Conservation (phyloP, 164 flowering plant species). For the Magnolia officinalis region DNA sequence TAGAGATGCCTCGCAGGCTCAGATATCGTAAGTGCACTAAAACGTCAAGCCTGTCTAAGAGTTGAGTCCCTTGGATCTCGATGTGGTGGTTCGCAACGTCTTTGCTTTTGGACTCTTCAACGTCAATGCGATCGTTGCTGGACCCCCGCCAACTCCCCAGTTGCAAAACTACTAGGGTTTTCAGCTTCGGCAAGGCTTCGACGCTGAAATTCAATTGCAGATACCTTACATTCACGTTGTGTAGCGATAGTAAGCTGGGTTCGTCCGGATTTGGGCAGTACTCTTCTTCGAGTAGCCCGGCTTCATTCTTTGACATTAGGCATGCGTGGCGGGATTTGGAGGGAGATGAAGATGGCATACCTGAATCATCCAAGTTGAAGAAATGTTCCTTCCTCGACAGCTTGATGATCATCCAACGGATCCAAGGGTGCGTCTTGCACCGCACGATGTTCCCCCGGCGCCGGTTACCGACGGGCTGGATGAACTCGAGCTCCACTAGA, state of each 20-base stretch:
- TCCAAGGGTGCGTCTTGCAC: constrained; percentile 28
- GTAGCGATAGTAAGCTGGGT: background rate
- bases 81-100: constrained; percentile 20
- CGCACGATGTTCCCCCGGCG: background rate
- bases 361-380: constrained; percentile 17
- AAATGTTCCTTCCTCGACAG: constrained; percentile 12
- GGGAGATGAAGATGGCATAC: background rate
- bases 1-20: constrained; percentile 46
- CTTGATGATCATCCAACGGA: constrained; percentile 17
- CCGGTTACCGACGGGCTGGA: constrained; percentile 23
- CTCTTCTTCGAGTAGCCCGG: background rate
- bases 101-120: background rate
- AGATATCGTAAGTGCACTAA: constrained; percentile 23
- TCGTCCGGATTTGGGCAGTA: background rate
- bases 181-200: constrained; percentile 20
- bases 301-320: background rate
- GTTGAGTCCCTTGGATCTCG: constrained; percentile 28
- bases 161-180: constrained; percentile 24
- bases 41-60: constrained; percentile 12
- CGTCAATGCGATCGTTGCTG: constrained; percentile 29
- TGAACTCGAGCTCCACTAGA: constrained; percentile 11
- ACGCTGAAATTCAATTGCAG: constrained; percentile 14
- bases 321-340: background rate
- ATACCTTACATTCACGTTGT: constrained; percentile 25
- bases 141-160: constrained; percentile 39